These are phyloP conservation scores for Boletellus emodensis DNA, from an alignment of 768 basidiomycete genomes.

Conservation along the genomic window DNA sequence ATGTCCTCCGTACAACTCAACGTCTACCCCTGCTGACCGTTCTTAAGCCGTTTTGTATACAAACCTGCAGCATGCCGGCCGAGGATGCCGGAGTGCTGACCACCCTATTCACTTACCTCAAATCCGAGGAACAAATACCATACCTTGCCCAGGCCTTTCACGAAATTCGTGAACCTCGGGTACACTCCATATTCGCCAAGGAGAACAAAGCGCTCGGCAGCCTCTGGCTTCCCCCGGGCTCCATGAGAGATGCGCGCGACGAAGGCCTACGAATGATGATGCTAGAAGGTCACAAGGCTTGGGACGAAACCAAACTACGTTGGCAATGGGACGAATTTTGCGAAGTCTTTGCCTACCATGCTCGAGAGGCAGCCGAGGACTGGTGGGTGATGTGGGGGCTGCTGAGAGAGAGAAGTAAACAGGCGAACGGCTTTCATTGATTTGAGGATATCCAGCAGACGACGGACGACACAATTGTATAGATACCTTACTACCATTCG, in stretches of 20 bases:
- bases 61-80: conserved; percentile 32
- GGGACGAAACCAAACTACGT: conserved; percentile 48
- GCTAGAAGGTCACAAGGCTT: conserved; percentile 30
- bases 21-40: neutral
- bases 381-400: conserved; percentile 65
- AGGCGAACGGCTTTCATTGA: conserved; percentile 6
- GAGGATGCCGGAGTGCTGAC: conserved; percentile 34
- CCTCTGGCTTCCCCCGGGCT: conserved; percentile 43
- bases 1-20: too few relatives aligned
- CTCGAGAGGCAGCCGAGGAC: conserved; percentile 56
- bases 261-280: conserved; percentile 25
- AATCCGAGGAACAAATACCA: conserved; percentile 44
- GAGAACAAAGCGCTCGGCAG: conserved; percentile 43
- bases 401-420: conserved; percentile 39
- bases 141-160: conserved; percentile 55
- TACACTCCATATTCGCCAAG: conserved; percentile 38
- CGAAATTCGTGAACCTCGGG: conserved; percentile 54
- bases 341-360: conserved; percentile 51
- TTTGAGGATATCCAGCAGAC: conserved; percentile 1
- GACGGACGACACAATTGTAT: conserved; percentile 4
- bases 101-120: conserved; percentile 41
- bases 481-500: conserved; percentile 5
- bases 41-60: conserved; percentile 47
- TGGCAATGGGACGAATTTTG: conserved; percentile 56
- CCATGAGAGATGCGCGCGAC: conserved; percentile 46